Base-by-base conservation (phyloP, 2,329 filamentous ascomycete species). In the Mariannaea sp. region DNA sequence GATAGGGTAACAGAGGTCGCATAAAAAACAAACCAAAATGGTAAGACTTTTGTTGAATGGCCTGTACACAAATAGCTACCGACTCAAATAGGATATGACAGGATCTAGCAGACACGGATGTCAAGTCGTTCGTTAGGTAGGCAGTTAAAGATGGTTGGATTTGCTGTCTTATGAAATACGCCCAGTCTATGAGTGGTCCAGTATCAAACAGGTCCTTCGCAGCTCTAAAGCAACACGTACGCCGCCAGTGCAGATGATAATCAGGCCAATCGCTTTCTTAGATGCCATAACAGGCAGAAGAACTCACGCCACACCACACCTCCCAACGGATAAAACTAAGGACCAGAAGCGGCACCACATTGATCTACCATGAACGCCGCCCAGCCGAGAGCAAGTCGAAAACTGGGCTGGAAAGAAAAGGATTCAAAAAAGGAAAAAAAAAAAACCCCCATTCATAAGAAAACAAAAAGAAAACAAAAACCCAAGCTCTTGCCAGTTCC, bases 341-440 rank as follows among this genome's bases (percentile, higher is more conserved):
- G 38, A 20, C 39, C 39, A 46, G 38, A 55, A 41, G 36, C 8
- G 24, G 24, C 49, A 41, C 57, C 57, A 42, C 53, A 48, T 30
- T 48, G 36, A 41, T 65, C 63, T 65, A 65, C 61, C 61, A 29
- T 43, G 22, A 59, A 62, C 52, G 62, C 63, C 17, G n/a, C 8
- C 17, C 57, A 35, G 47, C 49, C 42, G 24, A 24, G n/a, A 40
- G 27, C n/a, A 32, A 41, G 26, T 20, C 20, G 3, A 8, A 22
- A 46, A 17, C 20, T 22, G 10, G 14, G 8, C 13, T 14, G 26
- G 13, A 50, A 14, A n/a, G 9, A 35, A 56, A 30, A 22, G 7
- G 7, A 6, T 39, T 44, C 29, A 52, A 43, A 29, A 55, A 48
- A 35, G 22, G 17, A 13, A 45, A 55, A 48, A 61, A 49, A 27